phyloP scores from a whole-genome alignment of 1,284 basidiomycete species.

The Cutaneotrichosporon curvatum region DNA sequence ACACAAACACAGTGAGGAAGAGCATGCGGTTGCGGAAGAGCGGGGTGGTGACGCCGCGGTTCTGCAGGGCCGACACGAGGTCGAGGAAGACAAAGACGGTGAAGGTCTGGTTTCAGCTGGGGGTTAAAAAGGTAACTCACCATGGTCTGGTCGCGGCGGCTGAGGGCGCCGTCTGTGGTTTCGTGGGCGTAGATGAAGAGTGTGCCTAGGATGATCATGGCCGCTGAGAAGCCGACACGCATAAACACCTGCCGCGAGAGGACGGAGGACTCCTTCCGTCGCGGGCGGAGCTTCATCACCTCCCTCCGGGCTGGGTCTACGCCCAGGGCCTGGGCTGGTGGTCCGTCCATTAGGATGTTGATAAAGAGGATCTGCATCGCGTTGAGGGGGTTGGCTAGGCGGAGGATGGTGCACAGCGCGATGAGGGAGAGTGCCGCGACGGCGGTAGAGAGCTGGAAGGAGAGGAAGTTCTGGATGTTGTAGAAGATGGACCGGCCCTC shows the following conservation, averaged over 20 bases:
- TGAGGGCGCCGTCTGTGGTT: conserved; percentile 70
- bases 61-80: conserved; percentile 88
- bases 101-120: conserved; percentile 59
- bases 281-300: conserved; percentile 80
- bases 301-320: conserved; percentile 91
- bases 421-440: conserved; percentile 92
- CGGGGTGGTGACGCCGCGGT: conserved; percentile 76
- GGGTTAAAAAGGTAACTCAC: conserved; percentile 49
- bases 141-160: conserved; percentile 86
- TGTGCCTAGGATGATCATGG: conserved; percentile 82
- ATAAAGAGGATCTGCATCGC: conserved; percentile 99
- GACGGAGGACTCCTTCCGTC: conserved; percentile 81
- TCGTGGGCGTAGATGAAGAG: conserved; percentile 81
- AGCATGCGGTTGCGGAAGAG: conserved; percentile 81
- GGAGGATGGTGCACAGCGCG: conserved; percentile 82
- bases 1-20: conserved; percentile 73
- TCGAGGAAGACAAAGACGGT: conserved; percentile 95
- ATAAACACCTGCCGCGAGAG: conserved; percentile 66
- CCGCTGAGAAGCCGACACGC: conserved; percentile 81
- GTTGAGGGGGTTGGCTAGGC: conserved; percentile 85
- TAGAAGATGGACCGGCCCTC: conserved; percentile 98
- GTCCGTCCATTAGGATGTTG: conserved; percentile 98
- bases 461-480: conserved; percentile 96
- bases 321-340: conserved; percentile 89
- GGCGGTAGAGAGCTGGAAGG: conserved; percentile 94